These are phyloP conservation scores for Phialemonium atrogriseum DNA, from an alignment of 2,329 filamentous ascomycete genomes.

Conservation along the genomic window DNA sequence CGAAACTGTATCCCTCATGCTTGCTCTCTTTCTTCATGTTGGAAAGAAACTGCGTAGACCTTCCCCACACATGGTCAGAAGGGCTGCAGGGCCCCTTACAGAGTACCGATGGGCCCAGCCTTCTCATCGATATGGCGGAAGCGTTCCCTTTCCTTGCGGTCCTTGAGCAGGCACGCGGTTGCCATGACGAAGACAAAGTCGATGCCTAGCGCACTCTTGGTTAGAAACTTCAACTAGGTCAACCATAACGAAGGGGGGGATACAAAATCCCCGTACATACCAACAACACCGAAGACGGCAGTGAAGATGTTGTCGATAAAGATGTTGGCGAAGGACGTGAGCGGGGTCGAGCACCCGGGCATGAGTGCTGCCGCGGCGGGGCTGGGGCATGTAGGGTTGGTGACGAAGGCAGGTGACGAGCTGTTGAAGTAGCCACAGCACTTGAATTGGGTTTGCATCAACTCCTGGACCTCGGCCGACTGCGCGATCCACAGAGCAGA, in stretches of 20 bases:
- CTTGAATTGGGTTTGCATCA: slow-evolving; percentile 67
- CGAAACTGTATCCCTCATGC: too few relatives aligned
- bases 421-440: slow-evolving; percentile 77
- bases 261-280: slow-evolving; percentile 23
- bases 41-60: neutral
- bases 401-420: slow-evolving; percentile 63
- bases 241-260: neutral
- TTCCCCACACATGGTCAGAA: slow-evolving; percentile 28
- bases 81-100: too few relatives aligned
- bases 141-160: slow-evolving; percentile 69
- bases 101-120: slow-evolving; percentile 48
- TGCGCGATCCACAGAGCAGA: slow-evolving; percentile 52
- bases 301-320: slow-evolving; percentile 74
- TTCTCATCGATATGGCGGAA: slow-evolving; percentile 80
- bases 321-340: slow-evolving; percentile 60
- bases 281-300: slow-evolving; percentile 70
- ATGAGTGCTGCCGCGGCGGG: slow-evolving; percentile 62
- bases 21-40: too few relatives aligned
- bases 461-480: slow-evolving; percentile 47
- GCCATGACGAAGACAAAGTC: slow-evolving; percentile 61
- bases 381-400: slow-evolving; percentile 59
- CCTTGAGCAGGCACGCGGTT: slow-evolving; percentile 69
- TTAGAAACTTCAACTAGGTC: neutral
- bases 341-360: slow-evolving; percentile 59
- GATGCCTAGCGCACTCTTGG: slow-evolving; percentile 31